These are phyloP conservation scores for Eremochloa ophiuroides DNA, from an alignment of 176 grass and related monocot genomes.

Conservation along the genomic window DNA sequence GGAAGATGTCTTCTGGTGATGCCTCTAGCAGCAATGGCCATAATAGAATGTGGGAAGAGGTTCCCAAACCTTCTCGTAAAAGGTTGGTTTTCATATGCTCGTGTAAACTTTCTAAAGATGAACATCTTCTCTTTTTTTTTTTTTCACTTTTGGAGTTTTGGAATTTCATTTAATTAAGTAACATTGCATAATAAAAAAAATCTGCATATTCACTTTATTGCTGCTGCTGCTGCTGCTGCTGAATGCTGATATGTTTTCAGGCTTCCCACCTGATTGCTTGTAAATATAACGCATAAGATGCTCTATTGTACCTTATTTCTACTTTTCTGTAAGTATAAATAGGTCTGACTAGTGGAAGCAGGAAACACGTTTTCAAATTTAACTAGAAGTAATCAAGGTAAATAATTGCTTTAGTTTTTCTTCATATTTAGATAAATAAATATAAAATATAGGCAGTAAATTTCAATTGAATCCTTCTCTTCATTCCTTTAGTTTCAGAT, in stretches of 20 bases:
- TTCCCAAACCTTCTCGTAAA: constrained; percentile 37
- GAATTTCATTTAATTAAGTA: neutral
- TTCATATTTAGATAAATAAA: too few species aligned
- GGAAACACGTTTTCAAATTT: too few species aligned
- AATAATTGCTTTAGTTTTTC: too few species aligned
- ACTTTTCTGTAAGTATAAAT: too few species aligned
- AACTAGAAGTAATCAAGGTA: too few species aligned
- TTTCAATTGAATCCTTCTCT: neutral
- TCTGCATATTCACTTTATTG: neutral
- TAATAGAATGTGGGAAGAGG: constrained; percentile 16
- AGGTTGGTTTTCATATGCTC: constrained; percentile 41
- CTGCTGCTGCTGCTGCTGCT: neutral
- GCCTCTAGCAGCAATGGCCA: constrained; percentile 3
- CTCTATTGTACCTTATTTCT: neutral
- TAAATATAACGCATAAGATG: neutral
- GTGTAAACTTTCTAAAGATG: neutral
- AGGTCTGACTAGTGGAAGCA: too few species aligned
- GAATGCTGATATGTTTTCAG: neutral
- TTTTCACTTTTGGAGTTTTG: neutral
- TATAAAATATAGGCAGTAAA: neutral
- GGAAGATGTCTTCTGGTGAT: constrained; percentile 35
- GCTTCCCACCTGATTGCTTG: neutral
- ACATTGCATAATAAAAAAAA: neutral
- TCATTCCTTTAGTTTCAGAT: neutral
- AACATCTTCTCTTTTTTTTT: neutral